These are phyloP conservation scores for Solanum clarkiae DNA, from an alignment of 257 asterid genomes.

Conservation along the genomic window DNA sequence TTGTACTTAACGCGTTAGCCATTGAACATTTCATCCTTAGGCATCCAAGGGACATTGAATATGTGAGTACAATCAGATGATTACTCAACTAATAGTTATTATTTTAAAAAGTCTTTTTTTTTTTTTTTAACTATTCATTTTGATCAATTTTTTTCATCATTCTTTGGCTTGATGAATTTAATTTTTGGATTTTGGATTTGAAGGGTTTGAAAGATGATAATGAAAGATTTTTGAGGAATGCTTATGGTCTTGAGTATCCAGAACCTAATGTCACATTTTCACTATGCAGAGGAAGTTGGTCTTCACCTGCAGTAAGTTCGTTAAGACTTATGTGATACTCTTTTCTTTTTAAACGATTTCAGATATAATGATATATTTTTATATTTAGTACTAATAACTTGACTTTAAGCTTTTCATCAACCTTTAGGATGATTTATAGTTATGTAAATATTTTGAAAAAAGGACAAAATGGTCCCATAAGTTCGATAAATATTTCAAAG, in stretches of 20 bases:
- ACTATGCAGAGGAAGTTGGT: conserved; percentile 91
- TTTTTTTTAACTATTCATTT: background rate
- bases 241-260: conserved; percentile 81
- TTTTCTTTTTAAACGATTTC: accelerated
- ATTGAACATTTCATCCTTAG: conserved; percentile 83
- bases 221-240: conserved; percentile 60
- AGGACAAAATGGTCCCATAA: background rate
- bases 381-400: background rate
- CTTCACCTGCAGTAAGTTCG: conserved; percentile 88
- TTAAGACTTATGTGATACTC: background rate
- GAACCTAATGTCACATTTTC: conserved; percentile 87
- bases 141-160: background rate
- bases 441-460: background rate
- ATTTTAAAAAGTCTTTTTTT: background rate
- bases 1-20: conserved; percentile 61
- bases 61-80: conserved; percentile 27
- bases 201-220: conserved; percentile 56
- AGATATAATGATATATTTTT: background rate
- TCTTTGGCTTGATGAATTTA: background rate
- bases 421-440: background rate
- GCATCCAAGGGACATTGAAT: conserved; percentile 54
- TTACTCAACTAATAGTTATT: background rate
- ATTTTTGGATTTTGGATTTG: background rate
- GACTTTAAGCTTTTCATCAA: background rate
- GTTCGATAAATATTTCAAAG: background rate